phyloP scores from a whole-genome alignment of 768 basidiomycete species.

The Sarcomyxa edulis region DNA sequence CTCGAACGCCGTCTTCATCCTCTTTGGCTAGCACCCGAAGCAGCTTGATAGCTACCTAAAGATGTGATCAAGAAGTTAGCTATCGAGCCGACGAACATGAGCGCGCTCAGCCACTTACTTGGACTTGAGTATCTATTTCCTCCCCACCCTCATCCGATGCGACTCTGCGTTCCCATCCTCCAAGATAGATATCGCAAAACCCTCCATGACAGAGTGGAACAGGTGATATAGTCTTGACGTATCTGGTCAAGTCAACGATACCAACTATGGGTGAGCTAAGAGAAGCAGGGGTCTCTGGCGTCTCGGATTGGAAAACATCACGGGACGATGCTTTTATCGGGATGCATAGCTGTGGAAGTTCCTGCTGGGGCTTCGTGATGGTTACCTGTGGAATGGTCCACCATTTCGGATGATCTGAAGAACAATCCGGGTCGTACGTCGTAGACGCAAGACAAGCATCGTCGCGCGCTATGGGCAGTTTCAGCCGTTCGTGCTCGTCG shows the following conservation, averaged over 20 bases:
- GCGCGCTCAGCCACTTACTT: no score
- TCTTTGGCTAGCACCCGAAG: conserved; percentile 17
- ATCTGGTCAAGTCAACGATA: conserved; percentile 12
- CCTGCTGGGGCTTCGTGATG: background rate
- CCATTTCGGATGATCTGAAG: background rate
- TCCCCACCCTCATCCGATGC: no score
- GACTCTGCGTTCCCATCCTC: conserved; percentile 11
- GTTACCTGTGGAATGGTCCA: background rate
- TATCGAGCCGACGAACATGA: no score
- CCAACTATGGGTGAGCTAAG: conserved; percentile 3
- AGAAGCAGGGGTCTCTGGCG: conserved; percentile 4
- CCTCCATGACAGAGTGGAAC: conserved; percentile 17
- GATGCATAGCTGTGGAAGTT: conserved; percentile 5
- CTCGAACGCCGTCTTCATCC: conserved; percentile 11
- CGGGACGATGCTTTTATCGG: background rate
- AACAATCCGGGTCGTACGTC: background rate
- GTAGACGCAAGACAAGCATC: background rate
- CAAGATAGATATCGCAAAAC: conserved; percentile 20
- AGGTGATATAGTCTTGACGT: conserved; percentile 5
- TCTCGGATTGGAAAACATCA: background rate
- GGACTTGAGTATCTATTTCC: no score
- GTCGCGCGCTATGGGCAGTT: background rate
- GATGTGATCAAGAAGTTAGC: no score
- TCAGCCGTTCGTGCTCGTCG: background rate
- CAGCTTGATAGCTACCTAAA: conserved; percentile 20